Evolutionary conservation across 768 basidiomycete genomes (phyloP).

Genomic region (Rhizopogon sp.): DNA sequence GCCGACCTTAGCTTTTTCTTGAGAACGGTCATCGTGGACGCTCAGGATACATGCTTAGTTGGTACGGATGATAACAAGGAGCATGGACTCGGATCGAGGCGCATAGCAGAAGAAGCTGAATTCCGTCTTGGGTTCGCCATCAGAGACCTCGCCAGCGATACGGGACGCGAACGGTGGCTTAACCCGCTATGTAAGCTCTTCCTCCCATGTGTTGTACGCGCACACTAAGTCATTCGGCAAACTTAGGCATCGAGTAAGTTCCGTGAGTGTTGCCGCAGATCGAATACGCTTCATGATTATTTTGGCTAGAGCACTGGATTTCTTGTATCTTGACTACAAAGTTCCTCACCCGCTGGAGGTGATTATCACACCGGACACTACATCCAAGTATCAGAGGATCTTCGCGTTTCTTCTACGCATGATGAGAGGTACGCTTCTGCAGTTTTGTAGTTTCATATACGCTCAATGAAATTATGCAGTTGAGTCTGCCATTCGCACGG

Average conservation of each 20-base stretch:
- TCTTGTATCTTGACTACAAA: conserved; percentile 86
- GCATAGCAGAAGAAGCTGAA: conserved; percentile 56
- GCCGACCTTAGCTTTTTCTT: conserved; percentile 80
- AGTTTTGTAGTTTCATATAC: background rate
- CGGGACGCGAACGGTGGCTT: conserved; percentile 71
- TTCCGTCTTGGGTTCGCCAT: conserved; percentile 82
- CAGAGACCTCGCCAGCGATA: conserved; percentile 59
- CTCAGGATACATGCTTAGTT: conserved; percentile 38
- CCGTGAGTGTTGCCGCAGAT: conserved; percentile 2
- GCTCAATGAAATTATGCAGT: conserved; percentile 35
- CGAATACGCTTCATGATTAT: background rate
- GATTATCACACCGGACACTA: conserved; percentile 61
- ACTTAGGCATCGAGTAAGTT: conserved; percentile 45
- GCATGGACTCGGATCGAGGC: conserved; percentile 30
- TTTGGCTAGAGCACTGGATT: conserved; percentile 69
- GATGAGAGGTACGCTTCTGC: conserved; percentile 55
- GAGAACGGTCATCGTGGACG: conserved; percentile 81
- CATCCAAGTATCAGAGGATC: conserved; percentile 84
- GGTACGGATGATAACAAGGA: conserved; percentile 17
- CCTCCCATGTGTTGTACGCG: background rate
- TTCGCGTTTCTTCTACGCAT: conserved; percentile 78
- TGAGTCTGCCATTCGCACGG: conserved; percentile 58
- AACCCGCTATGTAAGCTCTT: conserved; percentile 68
- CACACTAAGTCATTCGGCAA: background rate
- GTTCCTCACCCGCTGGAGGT: conserved; percentile 75